Evolutionary conservation across 495 filamentous ascomycete genomes (phyloP).

Genomic region (Penicillium macrosclerotiorum): DNA sequence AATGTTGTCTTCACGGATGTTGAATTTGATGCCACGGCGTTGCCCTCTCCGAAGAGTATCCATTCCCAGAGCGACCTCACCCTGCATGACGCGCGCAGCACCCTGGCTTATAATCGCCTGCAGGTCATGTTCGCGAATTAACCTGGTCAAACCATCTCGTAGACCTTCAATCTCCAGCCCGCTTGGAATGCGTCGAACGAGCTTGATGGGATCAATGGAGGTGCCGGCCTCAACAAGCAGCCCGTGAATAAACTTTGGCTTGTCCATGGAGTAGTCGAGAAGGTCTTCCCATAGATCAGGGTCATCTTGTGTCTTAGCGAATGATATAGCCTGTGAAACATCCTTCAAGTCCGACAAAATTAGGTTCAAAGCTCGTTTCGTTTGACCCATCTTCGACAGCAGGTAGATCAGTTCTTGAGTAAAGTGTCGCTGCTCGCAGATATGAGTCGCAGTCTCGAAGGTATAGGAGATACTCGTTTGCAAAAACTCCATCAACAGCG

Average conservation of each 20-base stretch:
- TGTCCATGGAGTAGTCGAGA: constrained; percentile 93
- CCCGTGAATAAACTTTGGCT: constrained; percentile 88
- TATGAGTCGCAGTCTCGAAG: constrained; percentile 70
- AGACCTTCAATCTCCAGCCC: constrained; percentile 89
- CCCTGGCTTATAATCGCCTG: constrained; percentile 88
- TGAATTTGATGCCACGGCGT: constrained; percentile 82
- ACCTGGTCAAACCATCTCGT: constrained; percentile 74
- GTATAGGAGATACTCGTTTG: constrained; percentile 77
- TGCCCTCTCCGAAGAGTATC: constrained; percentile 72
- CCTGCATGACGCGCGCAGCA: constrained; percentile 78
- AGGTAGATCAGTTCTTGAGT: constrained; percentile 91
- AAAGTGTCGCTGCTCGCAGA: constrained; percentile 76
- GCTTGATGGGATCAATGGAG: constrained; percentile 81
- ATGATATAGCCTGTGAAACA: constrained; percentile 86
- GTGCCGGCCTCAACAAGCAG: constrained; percentile 92
- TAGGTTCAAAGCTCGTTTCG: constrained; percentile 81
- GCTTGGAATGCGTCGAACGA: constrained; percentile 87
- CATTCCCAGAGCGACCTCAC: constrained; percentile 84
- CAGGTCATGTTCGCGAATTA: constrained; percentile 91
- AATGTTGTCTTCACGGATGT: constrained; percentile 53
- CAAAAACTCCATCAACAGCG: constrained; percentile 82
- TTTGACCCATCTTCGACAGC: constrained; percentile 89
- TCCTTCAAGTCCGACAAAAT: constrained; percentile 88
- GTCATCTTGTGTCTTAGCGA: constrained; percentile 89
- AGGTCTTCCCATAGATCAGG: constrained; percentile 92